phyloP scores from a whole-genome alignment of 2,329 filamentous ascomycete species.

The Paraconiothyrium brasiliense region DNA sequence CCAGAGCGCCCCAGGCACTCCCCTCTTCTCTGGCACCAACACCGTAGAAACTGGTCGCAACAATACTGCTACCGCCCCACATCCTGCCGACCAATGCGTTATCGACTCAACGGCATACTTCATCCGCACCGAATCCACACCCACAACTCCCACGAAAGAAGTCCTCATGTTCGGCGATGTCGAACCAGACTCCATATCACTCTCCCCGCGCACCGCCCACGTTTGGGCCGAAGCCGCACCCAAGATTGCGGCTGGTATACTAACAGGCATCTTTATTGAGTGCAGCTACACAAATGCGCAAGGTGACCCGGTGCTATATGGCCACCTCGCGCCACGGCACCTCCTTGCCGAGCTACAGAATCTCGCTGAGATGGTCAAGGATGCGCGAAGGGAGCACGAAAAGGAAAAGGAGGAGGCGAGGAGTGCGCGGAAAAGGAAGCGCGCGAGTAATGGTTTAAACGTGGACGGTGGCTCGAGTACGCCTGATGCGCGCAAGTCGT shows the following conservation, averaged over 20 bases:
- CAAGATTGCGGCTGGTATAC: conserved; percentile 76
- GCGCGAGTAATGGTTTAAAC: conserved; percentile 54
- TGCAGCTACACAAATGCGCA: conserved; percentile 90
- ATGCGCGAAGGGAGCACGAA: conserved; percentile 52
- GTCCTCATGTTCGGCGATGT: conserved; percentile 95
- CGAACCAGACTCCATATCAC: conserved; percentile 86
- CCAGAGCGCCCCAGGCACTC: conserved; percentile 49
- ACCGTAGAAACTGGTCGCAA: conserved; percentile 30
- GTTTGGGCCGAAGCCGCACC: conserved; percentile 91
- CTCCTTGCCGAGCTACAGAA: conserved; percentile 79
- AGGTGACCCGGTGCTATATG: conserved; percentile 80
- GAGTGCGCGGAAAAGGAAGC: conserved; percentile 71
- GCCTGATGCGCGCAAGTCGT: conserved; percentile 17
- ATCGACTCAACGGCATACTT: conserved; percentile 95
- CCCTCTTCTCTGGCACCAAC: conserved; percentile 30
- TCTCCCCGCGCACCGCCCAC: conserved; percentile 79
- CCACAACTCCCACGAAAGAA: conserved; percentile 61
- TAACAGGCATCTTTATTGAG: conserved; percentile 91
- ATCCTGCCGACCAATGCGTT: conserved; percentile 64
- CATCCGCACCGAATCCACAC: conserved; percentile 72
- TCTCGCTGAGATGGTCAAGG: conserved; percentile 76
- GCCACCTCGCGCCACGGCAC: conserved; percentile 86
- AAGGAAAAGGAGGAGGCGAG: conserved; percentile 41
- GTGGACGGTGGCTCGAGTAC: conserved; percentile 17
- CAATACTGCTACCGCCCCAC: conserved; percentile 24